Conservation (phyloP, 495 filamentous ascomycete genomes). For the Neurospora sp. region DNA sequence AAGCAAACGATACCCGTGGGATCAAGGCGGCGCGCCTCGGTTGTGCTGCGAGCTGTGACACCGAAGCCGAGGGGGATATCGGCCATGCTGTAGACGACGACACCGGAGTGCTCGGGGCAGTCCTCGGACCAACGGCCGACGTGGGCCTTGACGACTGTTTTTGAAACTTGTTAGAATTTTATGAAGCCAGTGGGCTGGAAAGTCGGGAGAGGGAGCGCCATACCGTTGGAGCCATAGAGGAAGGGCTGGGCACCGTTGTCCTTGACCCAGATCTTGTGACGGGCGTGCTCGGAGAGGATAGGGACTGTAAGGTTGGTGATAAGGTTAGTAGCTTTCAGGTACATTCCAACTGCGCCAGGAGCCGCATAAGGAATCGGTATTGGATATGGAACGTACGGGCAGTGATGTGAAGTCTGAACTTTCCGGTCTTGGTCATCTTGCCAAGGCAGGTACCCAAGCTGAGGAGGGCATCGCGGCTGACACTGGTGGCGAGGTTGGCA, state of each 20-base stretch:
- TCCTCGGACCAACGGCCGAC: slow-evolving; percentile 83
- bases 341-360: neutral
- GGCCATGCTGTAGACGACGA: slow-evolving; percentile 65
- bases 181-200: no score
- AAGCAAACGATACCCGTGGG: slow-evolving; percentile 82
- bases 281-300: slow-evolving; percentile 75
- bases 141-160: slow-evolving; percentile 72
- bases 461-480: slow-evolving; percentile 68
- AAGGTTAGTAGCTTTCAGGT: neutral
- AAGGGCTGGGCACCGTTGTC: slow-evolving; percentile 92
- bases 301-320: slow-evolving; percentile 35
- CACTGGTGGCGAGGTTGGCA: slow-evolving; percentile 79
- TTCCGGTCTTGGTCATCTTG: slow-evolving; percentile 88
- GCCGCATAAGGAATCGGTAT: neutral
- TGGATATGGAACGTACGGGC: slow-evolving; percentile 28
- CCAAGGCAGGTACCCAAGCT: slow-evolving; percentile 75
- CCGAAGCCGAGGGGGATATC: slow-evolving; percentile 74
- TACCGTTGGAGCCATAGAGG: slow-evolving; percentile 53
- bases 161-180: neutral
- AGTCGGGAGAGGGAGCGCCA: neutral
- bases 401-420: slow-evolving; percentile 77
- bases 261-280: slow-evolving; percentile 94
- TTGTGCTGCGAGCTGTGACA: slow-evolving; percentile 61
- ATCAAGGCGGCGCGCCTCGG: slow-evolving; percentile 69
- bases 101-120: slow-evolving; percentile 67